These are phyloP conservation scores for Polytolypa hystricis DNA, from an alignment of 2,329 filamentous ascomycete genomes.

Conservation along the genomic window DNA sequence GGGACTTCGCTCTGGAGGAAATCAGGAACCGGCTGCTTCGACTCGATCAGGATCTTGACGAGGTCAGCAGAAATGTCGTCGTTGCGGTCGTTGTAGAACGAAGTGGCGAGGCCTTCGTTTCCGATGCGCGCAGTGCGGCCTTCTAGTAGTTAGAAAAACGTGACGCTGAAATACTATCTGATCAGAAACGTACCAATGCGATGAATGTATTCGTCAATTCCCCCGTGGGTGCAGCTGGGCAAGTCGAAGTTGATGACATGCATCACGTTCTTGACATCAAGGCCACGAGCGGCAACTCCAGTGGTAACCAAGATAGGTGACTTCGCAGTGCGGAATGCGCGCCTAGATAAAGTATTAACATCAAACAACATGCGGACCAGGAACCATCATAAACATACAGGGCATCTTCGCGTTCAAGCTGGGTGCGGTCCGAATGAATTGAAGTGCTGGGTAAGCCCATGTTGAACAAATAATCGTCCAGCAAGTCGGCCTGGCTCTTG, in stretches of 20 bases:
- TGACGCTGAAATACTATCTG: neutral
- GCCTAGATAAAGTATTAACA: conserved; percentile 28
- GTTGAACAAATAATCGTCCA: conserved; percentile 85
- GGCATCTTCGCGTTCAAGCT: conserved; percentile 83
- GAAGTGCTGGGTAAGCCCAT: conserved; percentile 69
- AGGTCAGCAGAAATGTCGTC: conserved; percentile 59
- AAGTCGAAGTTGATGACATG: conserved; percentile 93
- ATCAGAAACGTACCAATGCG: conserved; percentile 60
- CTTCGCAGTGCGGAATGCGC: conserved; percentile 65
- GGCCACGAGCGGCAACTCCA: conserved; percentile 73
- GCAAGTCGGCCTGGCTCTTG: conserved; percentile 63
- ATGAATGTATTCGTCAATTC: conserved; percentile 87
- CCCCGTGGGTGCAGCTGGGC: conserved; percentile 62
- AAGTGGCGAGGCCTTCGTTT: conserved; percentile 72
- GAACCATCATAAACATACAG: conserved; percentile 41
- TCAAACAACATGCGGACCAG: neutral
- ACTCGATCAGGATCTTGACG: conserved; percentile 72
- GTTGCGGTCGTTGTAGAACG: conserved; percentile 75
- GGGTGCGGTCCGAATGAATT: conserved; percentile 77
- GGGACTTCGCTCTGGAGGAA: conserved; percentile 56
- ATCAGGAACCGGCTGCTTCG: conserved; percentile 65
- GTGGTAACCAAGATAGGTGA: conserved; percentile 77
- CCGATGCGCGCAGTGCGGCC: conserved; percentile 91
- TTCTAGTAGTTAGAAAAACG: conserved; percentile 22
- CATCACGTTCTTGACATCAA: conserved; percentile 76